Base-by-base conservation (phyloP, 768 basidiomycete genomes). In the Phanerodontia chrysosporium region DNA sequence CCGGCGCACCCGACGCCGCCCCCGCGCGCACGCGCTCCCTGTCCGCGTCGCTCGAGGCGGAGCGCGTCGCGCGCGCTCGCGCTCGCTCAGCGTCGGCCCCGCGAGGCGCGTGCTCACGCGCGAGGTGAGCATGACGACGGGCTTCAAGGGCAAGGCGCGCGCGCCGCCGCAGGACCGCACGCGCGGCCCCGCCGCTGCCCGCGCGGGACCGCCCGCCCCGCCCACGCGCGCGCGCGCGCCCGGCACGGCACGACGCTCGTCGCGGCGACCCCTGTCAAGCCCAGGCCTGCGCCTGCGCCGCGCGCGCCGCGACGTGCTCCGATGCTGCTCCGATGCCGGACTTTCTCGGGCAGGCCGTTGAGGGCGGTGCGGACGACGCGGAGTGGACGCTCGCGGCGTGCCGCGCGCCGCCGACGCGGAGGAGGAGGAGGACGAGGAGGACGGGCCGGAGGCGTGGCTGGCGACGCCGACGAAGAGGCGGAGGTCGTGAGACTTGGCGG, bases 71-170 rank as follows among this genome's bases (percentile, higher is more conserved):
- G 74, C 72, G 32, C 67, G 70, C 18, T 72, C 74, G 44, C 73
- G 75, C n/a, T 70, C 66, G 2, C 64, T 64, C 44, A 65, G 65
- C 61, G 66, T 72, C n/a, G 68, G 67, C 1, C 68, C 70, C 14
- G 82, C 83, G 66, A 83, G 82, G 61, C 78, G 81, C 10, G 72
- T 80, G 1, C 71, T 90, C n/a, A 84, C 78, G 58, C 79, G 87
- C 30, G 88, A 91, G 67, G 77, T 90, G 62, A 90, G 86, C 72
- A 92, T 91, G 89, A 84, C 84, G 18, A 79, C 87, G 30, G 80
- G 73, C 24, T 89, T 90, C 73, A 89, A 84, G 66, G 73, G 74
- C 52, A 67, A 65, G 46, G 60, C 57, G 45, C 35, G 22, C 4
- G 9, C 49, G 58, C 57, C 39, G 29, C 35, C 16, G 14, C 49